phyloP scores from a whole-genome alignment of 2,329 filamentous ascomycete species.

The Mycocentrospora acerina region DNA sequence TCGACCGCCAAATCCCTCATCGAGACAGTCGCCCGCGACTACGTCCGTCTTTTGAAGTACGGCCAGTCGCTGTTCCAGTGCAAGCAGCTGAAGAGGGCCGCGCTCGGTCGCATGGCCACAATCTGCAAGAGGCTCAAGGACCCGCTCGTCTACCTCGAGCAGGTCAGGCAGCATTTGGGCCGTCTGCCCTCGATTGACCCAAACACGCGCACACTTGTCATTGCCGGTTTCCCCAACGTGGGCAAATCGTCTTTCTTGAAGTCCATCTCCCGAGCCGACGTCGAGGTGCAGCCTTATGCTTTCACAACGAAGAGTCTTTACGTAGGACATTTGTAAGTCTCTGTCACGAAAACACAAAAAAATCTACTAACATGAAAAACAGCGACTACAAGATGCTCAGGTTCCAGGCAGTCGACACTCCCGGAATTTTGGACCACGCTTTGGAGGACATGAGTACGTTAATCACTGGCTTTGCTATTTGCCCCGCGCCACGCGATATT shows the following conservation, averaged over 20 bases:
- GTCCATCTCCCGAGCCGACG: conserved; percentile 90
- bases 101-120: conserved; percentile 96
- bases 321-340: conserved; percentile 76
- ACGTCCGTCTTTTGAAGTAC: conserved; percentile 94
- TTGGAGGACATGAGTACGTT: conserved; percentile 80
- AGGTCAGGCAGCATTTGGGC: conserved; percentile 93
- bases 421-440: conserved; percentile 96
- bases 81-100: conserved; percentile 97
- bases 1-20: conserved; percentile 96
- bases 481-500: too few relatives aligned
- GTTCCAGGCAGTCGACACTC: conserved; percentile 93
- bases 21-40: conserved; percentile 93
- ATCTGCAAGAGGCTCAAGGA: conserved; percentile 95
- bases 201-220: conserved; percentile 91
- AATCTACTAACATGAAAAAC: conserved; percentile 26
- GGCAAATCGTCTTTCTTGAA: conserved; percentile 93
- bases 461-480: neutral
- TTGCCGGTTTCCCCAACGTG: conserved; percentile 93
- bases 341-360: conserved; percentile 66
- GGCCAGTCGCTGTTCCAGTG: conserved; percentile 90
- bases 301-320: conserved; percentile 98
- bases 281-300: conserved; percentile 95
- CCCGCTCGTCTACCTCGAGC: conserved; percentile 90
- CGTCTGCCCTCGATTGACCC: conserved; percentile 98
- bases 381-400: conserved; percentile 87